These are phyloP conservation scores for Blastobotrys mokoenaii DNA, from an alignment of 805 yeast genomes.

Conservation along the genomic window DNA sequence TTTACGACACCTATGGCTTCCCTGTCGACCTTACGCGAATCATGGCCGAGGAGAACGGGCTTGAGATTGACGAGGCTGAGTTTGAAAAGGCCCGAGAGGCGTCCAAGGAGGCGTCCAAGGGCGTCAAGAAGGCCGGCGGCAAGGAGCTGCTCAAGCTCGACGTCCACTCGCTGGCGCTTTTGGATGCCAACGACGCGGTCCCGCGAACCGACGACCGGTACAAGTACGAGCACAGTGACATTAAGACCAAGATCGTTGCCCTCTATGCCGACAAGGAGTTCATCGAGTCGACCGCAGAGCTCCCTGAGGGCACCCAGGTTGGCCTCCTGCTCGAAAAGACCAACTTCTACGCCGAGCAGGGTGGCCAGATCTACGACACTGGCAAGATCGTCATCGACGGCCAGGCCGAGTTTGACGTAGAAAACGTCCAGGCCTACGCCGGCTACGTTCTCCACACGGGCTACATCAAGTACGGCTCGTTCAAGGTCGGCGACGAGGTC, in stretches of 20 bases:
- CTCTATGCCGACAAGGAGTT: conserved; percentile 60
- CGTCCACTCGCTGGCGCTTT: conserved; percentile 77
- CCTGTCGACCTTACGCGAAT: conserved; percentile 96
- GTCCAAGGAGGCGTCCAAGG: conserved; percentile 92
- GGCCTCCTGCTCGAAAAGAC: conserved; percentile 86
- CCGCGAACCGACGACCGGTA: conserved; percentile 76
- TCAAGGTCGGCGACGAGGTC: conserved; percentile 59
- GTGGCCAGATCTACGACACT: conserved; percentile 97
- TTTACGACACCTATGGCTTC: conserved; percentile 97
- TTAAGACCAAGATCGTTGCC: conserved; percentile 61
- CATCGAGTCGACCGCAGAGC: conserved; percentile 30
- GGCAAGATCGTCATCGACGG: conserved; percentile 91
- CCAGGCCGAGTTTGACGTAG: conserved; percentile 75
- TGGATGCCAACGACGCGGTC: conserved; percentile 45
- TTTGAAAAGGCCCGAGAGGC: conserved; percentile 86
- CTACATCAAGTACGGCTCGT: conserved; percentile 61
- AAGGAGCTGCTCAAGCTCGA: conserved; percentile 67
- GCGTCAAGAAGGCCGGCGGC: conserved; percentile 56
- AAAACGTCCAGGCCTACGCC: conserved; percentile 84
- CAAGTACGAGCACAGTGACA: conserved; percentile 66
- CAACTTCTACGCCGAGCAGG: conserved; percentile 96
- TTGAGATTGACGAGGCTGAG: conserved; percentile 84
- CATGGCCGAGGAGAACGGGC: conserved; percentile 97
- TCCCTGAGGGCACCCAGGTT: conserved; percentile 41
- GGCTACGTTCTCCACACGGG: conserved; percentile 98